These are phyloP conservation scores for Rhodotorula sp. DNA, from an alignment of 1,284 basidiomycete species.

Conservation along the genomic window DNA sequence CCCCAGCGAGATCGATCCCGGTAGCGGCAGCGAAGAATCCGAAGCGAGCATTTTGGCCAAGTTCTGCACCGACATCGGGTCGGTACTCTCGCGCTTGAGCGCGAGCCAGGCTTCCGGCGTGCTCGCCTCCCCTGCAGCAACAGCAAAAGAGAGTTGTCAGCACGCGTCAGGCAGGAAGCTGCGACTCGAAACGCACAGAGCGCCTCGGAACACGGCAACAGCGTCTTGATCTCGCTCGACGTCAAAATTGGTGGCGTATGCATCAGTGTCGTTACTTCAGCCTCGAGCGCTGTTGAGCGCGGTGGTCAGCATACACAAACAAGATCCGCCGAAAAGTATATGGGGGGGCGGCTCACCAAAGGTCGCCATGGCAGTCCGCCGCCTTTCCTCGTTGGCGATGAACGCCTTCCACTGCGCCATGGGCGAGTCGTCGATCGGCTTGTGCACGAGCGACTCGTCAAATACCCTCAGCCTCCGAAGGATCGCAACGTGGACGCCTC, in stretches of 20 bases:
- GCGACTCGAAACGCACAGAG: background rate
- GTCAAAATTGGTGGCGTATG: conserved; percentile 5
- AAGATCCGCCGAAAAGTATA: background rate
- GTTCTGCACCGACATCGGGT: background rate
- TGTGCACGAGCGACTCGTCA: background rate
- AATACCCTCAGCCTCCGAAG: conserved; percentile 7
- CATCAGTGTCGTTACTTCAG: conserved; percentile 12
- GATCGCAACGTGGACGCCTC: background rate
- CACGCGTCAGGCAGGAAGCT: background rate
- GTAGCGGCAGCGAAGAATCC: conserved; percentile 10
- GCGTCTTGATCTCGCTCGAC: conserved; percentile 5
- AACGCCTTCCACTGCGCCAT: conserved; percentile 13
- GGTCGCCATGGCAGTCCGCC: conserved; percentile 16
- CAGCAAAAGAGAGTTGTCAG: background rate
- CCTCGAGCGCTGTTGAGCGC: conserved; percentile 11
- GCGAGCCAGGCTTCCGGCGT: conserved; percentile 11
- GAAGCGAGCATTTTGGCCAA: conserved; percentile 10
- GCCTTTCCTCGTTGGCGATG: conserved; percentile 17
- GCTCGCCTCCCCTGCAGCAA: conserved; percentile 4
- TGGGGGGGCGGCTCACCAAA: conserved; percentile 2
- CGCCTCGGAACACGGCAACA: conserved; percentile 8
- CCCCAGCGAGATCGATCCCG: background rate
- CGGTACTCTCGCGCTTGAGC: background rate
- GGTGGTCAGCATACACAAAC: background rate
- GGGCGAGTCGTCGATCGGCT: background rate